Base-by-base conservation (phyloP, 192 early-diverging fungal species). In the Chytriomyces confervae region DNA sequence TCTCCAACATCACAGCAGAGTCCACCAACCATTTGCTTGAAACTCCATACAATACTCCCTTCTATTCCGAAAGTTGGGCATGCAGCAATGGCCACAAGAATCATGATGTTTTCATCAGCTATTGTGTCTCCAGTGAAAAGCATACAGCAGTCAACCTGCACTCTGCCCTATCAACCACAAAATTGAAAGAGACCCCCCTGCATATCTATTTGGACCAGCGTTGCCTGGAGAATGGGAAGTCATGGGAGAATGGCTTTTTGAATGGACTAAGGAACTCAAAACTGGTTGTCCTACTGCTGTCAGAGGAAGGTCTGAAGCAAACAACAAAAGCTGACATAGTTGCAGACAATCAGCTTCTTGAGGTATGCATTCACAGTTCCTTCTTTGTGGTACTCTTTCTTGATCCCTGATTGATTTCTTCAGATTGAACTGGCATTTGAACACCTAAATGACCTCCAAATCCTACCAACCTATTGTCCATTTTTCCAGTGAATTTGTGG, bases 91-190 rank as follows among this genome's bases (percentile, higher is more conserved):
- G 51, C 11, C n/a, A 16, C n/a, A n/a, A 57, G 10, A 10, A 57
- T 16, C 51, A 57, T n/a, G 51, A 57, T 57, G n/a, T 57, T 57
- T 57, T 57, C 51, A 57, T 57, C n/a, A 57, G 51, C 51, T 57
- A 57, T 57, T n/a, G 51, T 57, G 51, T 57, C n/a, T 10, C 10
- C 11, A 16, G 11, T 16, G 51, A 57, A n/a, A 57, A 57, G 51
- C 11, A 16, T 0, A 57, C 51, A 16, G 51, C 51, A 16, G 51
- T 57, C n/a, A n/a, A 57, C 11, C 51, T 57, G n/a, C n/a, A n/a
- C 51, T 10, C 51, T 57, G 51, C 51, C n/a, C n/a, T 57, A 57
- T 10, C 10, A n/a, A n/a, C 51, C n/a, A 57, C n/a, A 16, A 10
- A 57, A 10, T 16, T 16, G n/a, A n/a, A n/a, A 0, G 11, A 57